phyloP scores from a whole-genome alignment of 441 rosid species.

The Erodium trifolium region DNA sequence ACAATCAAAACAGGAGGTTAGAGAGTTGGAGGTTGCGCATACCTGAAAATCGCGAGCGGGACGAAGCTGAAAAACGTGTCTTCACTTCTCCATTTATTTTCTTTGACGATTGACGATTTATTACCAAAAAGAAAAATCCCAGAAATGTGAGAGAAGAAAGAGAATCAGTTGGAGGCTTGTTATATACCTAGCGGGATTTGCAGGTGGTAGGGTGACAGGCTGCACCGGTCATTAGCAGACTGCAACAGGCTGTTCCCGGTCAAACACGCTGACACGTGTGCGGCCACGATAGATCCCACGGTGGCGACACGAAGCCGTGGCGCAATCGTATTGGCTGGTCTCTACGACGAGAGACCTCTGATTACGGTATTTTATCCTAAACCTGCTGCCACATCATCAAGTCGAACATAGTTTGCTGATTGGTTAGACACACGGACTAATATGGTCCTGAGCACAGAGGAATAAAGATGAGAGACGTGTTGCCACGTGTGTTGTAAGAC shows the following conservation, averaged over 20 bases:
- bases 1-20: no score
- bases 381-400: neutral
- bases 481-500: no score
- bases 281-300: constrained; percentile 11
- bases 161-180: constrained; percentile 13
- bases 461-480: no score
- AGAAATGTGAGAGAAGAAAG: neutral
- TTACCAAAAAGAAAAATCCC: neutral
- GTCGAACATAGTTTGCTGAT: neutral
- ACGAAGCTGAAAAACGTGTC: neutral
- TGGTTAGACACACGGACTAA: no score
- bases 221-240: constrained; percentile 22
- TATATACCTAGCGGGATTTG: no score
- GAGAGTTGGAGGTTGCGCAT: neutral
- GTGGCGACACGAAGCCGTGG: constrained; percentile 16
- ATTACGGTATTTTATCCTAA: no score
- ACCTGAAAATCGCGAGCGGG: neutral
- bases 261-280: constrained; percentile 24
- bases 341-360: neutral
- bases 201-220: constrained; percentile 31
- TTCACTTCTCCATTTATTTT: neutral
- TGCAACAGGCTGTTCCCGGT: constrained; percentile 24
- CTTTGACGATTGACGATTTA: neutral
- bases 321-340: neutral
- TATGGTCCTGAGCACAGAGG: no score